Percentiles rank a stretch among this genome's conserved stretches.
phyloP scores from a whole-genome alignment of 495 filamentous ascomycete genomes.

The Trichocladium uniseriatum region DNA sequence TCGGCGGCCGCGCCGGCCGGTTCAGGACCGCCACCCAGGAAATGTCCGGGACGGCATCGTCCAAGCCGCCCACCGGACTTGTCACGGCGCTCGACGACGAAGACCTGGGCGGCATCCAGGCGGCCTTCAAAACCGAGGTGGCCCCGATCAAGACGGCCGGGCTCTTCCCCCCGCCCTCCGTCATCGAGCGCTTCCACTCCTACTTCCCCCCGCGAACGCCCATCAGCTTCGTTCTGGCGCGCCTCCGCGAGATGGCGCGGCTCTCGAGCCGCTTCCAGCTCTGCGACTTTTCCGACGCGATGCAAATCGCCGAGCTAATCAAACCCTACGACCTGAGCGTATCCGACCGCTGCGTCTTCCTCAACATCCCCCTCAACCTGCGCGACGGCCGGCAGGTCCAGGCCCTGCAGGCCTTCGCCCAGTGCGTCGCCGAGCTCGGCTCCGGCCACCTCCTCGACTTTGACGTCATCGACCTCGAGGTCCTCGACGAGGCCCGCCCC shows the following conservation, averaged over 20 bases:
- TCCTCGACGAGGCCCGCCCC: conserved; percentile 44
- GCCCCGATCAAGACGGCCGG: conserved; percentile 65
- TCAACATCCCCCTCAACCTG: conserved; percentile 52
- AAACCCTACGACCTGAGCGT: conserved; percentile 56
- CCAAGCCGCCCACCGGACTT: conserved; percentile 44
- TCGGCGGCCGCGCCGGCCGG: conserved; percentile 85
- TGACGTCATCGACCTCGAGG: conserved; percentile 50
- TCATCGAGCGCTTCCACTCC: conserved; percentile 59
- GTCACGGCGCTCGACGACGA: conserved; percentile 69
- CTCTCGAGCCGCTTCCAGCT: conserved; percentile 61
- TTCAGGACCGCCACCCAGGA: conserved; percentile 61
- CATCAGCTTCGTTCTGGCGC: conserved; percentile 66
- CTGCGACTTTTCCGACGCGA: conserved; percentile 48
- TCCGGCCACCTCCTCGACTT: conserved; percentile 61
- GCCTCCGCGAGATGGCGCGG: conserved; percentile 55
- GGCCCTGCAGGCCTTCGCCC: conserved; percentile 51
- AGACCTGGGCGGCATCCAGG: conserved; percentile 54
- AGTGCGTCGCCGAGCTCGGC: conserved; percentile 54
- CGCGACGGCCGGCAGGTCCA: conserved; percentile 27
- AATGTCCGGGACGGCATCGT: conserved; percentile 5
- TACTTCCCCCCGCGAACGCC: conserved; percentile 71
- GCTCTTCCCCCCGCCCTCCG: conserved; percentile 54
- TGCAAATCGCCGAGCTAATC: conserved; percentile 60
- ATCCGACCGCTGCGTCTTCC: conserved; percentile 64
- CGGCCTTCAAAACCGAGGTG: conserved; percentile 53